Evolutionary conservation across 768 basidiomycete species (phyloP).

Genomic region (Lactarius indigo): DNA sequence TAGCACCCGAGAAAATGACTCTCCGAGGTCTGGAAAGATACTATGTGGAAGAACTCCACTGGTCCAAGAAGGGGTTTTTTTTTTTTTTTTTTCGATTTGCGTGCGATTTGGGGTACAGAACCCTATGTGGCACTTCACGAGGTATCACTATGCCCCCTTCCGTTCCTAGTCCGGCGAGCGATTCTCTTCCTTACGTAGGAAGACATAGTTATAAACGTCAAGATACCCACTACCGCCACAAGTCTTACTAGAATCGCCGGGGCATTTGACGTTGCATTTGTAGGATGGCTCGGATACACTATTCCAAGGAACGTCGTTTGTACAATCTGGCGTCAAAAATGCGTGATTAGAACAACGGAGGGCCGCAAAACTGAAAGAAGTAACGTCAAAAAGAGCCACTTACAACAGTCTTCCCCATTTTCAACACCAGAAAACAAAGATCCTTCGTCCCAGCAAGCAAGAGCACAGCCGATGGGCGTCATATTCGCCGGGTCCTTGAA

Average conservation of each 20-base stretch:
- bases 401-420: conserved; percentile 62
- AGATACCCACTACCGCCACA: conserved; percentile 61
- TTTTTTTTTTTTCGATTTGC: too few species aligned
- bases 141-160: too few species aligned
- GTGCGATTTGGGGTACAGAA: too few species aligned
- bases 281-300: conserved; percentile 32
- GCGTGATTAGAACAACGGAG: neutral
- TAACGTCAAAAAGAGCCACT: conserved; percentile 21
- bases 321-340: conserved; percentile 49
- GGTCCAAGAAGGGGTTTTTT: conserved; percentile 34
- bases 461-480: conserved; percentile 55
- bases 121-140: conserved; percentile 23
- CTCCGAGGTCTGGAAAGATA: conserved; percentile 51
- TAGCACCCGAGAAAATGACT: conserved; percentile 68
- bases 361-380: neutral
- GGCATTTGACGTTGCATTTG: conserved; percentile 61
- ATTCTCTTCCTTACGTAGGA: too few species aligned
- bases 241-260: conserved; percentile 52
- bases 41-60: conserved; percentile 48
- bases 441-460: too few species aligned
- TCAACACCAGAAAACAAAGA: too few species aligned
- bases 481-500: conserved; percentile 48
- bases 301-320: conserved; percentile 46
- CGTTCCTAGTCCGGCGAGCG: too few species aligned
- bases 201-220: conserved; percentile 59